Percentiles rank a stretch among this genome's conserved stretches.
These are phyloP conservation scores for Madurella mycetomatis DNA, from an alignment of 2,329 filamentous ascomycete genomes.

Conservation along the genomic window DNA sequence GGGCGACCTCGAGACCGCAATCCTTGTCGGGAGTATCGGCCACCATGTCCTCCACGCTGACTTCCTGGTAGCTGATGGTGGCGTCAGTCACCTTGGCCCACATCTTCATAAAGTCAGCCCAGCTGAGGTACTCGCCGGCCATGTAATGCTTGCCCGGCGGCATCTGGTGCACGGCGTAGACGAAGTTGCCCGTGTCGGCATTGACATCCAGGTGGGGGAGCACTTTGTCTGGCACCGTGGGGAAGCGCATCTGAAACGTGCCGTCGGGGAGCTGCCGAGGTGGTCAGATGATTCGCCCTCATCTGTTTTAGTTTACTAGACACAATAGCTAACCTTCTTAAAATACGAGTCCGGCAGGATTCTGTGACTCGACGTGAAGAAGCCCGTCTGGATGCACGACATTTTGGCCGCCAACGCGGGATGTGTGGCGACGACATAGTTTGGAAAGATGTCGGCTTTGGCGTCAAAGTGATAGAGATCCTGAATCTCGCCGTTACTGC, in stretches of 20 bases:
- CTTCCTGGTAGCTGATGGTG: constrained; percentile 36
- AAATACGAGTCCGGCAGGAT: constrained; percentile 45
- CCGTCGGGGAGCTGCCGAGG: constrained; percentile 35
- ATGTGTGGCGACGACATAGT: constrained; percentile 41
- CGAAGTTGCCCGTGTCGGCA: constrained; percentile 44
- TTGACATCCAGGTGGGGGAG: constrained; percentile 45
- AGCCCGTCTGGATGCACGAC: constrained; percentile 49
- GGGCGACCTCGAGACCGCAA: constrained; percentile 39
- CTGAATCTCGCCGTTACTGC: constrained; percentile 41
- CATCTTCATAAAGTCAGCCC: constrained; percentile 41
- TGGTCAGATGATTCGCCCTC: neutral
- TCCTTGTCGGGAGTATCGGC: constrained; percentile 35
- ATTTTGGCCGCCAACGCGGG: constrained; percentile 45
- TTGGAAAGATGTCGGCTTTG: constrained; percentile 48
- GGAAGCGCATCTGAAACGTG: constrained; percentile 45
- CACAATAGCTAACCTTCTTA: constrained; percentile 34
- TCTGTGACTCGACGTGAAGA: constrained; percentile 44
- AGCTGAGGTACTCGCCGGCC: constrained; percentile 43
- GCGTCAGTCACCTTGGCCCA: constrained; percentile 38
- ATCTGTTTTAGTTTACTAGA: neutral
- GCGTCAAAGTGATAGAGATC: constrained; percentile 51
- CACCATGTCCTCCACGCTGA: constrained; percentile 40
- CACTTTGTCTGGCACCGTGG: constrained; percentile 35
- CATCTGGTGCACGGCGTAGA: constrained; percentile 47
- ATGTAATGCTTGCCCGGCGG: constrained; percentile 46